Conservation (phyloP, 352 stramenopile genomes). For the Pythium dissotocum region DNA sequence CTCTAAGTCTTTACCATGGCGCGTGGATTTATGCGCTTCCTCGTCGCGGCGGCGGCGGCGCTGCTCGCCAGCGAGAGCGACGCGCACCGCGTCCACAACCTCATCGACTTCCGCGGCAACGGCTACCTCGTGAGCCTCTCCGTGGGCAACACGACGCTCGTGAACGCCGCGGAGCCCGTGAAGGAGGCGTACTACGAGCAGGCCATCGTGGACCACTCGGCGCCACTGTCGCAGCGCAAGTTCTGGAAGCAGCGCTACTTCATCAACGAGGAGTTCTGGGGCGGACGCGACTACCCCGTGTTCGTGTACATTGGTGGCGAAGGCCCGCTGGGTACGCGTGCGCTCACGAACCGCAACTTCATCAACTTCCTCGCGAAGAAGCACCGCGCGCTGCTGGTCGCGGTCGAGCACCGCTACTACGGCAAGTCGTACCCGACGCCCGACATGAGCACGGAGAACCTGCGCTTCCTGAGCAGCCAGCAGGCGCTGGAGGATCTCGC, state of each 20-base stretch:
- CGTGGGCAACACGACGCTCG: slow-evolving; percentile 25
- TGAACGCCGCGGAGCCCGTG: slow-evolving; percentile 32
- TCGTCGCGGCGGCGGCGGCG: slow-evolving; percentile 10
- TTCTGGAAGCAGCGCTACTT: slow-evolving; percentile 90
- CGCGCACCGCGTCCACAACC: slow-evolving; percentile 42
- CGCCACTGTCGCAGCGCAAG: slow-evolving; percentile 52
- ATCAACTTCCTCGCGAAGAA: slow-evolving; percentile 78
- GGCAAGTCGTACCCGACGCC: slow-evolving; percentile 89
- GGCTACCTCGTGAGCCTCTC: slow-evolving; percentile 64
- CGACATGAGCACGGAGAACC: slow-evolving; percentile 77
- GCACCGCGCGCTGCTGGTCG: slow-evolving; percentile 78
- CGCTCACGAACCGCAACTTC: slow-evolving; percentile 74
- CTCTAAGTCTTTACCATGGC: slow-evolving; percentile 3
- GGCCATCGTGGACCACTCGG: slow-evolving; percentile 74
- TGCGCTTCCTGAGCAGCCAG: slow-evolving; percentile 89
- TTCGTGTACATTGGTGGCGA: slow-evolving; percentile 90
- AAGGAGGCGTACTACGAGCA: slow-evolving; percentile 59
- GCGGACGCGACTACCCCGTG: slow-evolving; percentile 68
- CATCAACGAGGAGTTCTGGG: slow-evolving; percentile 89
- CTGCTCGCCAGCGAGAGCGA: slow-evolving; percentile 12
- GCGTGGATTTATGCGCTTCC: slow-evolving; percentile 13
- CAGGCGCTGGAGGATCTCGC: slow-evolving; percentile 92
- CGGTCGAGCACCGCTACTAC: slow-evolving; percentile 96
- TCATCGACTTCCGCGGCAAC: slow-evolving; percentile 69
- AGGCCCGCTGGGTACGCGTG: slow-evolving; percentile 54